Base-by-base conservation (phyloP, 148 eudicot species). In the Nepenthes gracilis region DNA sequence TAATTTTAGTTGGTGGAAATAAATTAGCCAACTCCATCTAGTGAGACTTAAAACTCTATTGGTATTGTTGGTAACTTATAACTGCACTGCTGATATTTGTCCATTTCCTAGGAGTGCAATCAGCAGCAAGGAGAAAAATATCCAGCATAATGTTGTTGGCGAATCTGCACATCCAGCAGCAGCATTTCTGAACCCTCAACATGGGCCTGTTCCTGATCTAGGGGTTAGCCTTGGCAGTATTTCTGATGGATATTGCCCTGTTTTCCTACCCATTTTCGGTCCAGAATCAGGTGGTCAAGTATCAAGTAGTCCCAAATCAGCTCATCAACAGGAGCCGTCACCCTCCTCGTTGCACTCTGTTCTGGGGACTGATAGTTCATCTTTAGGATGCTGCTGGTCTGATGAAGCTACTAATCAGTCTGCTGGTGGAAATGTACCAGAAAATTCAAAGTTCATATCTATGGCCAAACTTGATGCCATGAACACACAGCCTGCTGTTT, bases 271-370 rank as follows among this genome's bases (percentile, higher is more conserved):
- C n/a, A 35, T 64, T 11, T 54, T 52, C 15, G 67, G 55, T 12
- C 60, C 68, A 67, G 64, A 40, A 40, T 40, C 49, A 33, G 13
- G 52, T 11, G 59, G 55, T 11, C 72, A 61, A 33, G 63, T 43
- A 34, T 38, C 57, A 12, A 12, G 64, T 71, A 68, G 66, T 57
- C 59, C 74, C 12, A 64, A 59, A 32, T 55, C 68, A 0, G 35
- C 71, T 2, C 23, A 58, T 62, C 68, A 71, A 40, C 68, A 67
- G 61, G 82, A 78, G 55, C 72, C 67, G 34, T 59, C 74, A 7
- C 70, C 78, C n/a, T 36, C 71, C 54, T 70, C 81, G 9, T 54
- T 61, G 35, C 59, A 66, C 47, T 75, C 85, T 58, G 77, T 72
- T 47, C 71, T 66, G 5, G 80, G 65, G 55, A 60, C 78, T 56